A percentile compares a stretch with the other conserved stretches of the same genome.
Evolutionary conservation across 2,329 filamentous ascomycete species (phyloP).

Genomic region (Aspergillus aculeatinus): DNA sequence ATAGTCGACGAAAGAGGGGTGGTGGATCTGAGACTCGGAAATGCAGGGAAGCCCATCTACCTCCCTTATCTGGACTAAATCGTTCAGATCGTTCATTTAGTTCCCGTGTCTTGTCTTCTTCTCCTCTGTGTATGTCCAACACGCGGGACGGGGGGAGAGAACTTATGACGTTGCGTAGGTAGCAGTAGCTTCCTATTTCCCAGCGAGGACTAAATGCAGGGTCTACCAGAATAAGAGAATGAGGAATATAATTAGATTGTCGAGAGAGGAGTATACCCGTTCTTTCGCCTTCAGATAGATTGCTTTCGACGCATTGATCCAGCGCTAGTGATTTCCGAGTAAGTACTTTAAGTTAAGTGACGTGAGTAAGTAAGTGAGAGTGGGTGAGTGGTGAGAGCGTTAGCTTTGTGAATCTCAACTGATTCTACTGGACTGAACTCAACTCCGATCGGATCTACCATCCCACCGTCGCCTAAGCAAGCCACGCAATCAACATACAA

Average conservation of each 20-base stretch:
- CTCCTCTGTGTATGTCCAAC: neutral
- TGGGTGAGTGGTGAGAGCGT: too few species aligned
- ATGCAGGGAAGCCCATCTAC: neutral
- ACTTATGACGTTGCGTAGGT: neutral
- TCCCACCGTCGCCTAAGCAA: too few species aligned
- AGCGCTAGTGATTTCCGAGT: neutral
- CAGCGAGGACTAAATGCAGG: neutral
- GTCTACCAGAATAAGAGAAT: neutral
- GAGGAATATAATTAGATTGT: neutral
- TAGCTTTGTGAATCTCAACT: too few species aligned
- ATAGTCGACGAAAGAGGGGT: neutral
- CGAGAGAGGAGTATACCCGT: neutral
- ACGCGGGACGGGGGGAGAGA: neutral
- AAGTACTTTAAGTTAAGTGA: neutral
- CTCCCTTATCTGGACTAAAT: too few species aligned
- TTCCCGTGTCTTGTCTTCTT: neutral
- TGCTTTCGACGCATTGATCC: neutral
- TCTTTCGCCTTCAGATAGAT: neutral
- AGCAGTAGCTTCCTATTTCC: neutral
- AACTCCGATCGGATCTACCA: too few species aligned
- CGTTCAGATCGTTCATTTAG: neutral
- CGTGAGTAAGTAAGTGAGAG: too few species aligned
- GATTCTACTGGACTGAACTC: too few species aligned
- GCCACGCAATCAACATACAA: too few species aligned
- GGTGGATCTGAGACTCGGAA: neutral